phyloP scores from a whole-genome alignment of 2,329 filamentous ascomycete species.

The Thielaviopsis euricoi region DNA sequence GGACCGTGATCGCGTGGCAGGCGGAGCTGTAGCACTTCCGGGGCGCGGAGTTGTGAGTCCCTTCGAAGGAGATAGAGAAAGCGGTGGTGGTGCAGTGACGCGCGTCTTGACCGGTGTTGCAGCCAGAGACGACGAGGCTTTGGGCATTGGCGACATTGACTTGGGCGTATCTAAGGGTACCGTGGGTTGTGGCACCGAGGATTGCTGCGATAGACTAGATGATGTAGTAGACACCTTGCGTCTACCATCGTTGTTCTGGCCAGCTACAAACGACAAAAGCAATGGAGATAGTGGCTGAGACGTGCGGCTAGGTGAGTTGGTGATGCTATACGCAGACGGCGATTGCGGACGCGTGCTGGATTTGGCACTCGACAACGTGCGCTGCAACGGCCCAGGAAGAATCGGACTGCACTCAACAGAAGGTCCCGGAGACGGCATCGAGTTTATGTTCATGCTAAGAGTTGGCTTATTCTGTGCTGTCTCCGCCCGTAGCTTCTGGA shows the following conservation, averaged over 20 bases:
- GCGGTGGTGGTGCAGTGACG: conserved; percentile 31
- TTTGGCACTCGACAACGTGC: conserved; percentile 71
- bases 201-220: conserved; percentile 68
- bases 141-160: conserved; percentile 37
- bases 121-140: conserved; percentile 37
- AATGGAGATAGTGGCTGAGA: conserved; percentile 66
- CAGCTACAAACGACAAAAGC: conserved; percentile 90
- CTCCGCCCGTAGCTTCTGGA: conserved; percentile 86
- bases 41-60: conserved; percentile 42
- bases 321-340: conserved; percentile 62
- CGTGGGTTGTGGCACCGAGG: conserved; percentile 21
- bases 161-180: conserved; percentile 5
- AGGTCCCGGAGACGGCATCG: conserved; percentile 38
- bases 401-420: conserved; percentile 74
- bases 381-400: conserved; percentile 61
- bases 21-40: conserved; percentile 37
- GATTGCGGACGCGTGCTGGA: conserved; percentile 65
- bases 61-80: conserved; percentile 48
- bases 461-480: conserved; percentile 53
- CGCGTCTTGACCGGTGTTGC: conserved; percentile 42
- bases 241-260: conserved; percentile 58
- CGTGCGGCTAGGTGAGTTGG: conserved; percentile 37
- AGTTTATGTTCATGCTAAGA: conserved; percentile 25
- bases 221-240: conserved; percentile 87
- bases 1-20: conserved; percentile 55